Evolutionary conservation across 305 asterid genomes (phyloP).

Genomic region (Fraxinus baroniana): DNA sequence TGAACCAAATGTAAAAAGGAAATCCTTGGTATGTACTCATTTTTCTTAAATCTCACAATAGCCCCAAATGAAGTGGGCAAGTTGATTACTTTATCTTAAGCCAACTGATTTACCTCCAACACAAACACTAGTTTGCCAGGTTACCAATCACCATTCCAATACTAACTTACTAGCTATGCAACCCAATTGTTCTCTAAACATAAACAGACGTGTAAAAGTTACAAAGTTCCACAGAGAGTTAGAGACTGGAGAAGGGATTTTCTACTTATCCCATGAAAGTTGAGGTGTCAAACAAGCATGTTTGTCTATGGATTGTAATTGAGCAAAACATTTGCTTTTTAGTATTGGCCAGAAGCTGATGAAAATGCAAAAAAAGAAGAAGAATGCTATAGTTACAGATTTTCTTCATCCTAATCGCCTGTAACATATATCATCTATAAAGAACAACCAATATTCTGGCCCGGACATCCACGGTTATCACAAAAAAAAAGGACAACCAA

Average conservation of each 20-base stretch:
- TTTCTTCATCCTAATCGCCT: not conserved
- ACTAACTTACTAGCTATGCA: not conserved
- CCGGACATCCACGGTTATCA: too few species aligned
- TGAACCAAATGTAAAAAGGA: not conserved
- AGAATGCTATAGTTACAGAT: not conserved
- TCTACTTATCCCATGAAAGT: not conserved
- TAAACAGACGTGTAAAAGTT: not conserved
- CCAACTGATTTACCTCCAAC: not conserved
- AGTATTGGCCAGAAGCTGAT: not conserved
- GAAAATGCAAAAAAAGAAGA: not conserved
- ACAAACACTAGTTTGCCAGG: not conserved
- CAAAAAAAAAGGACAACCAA: not conserved
- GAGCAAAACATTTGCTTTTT: not conserved
- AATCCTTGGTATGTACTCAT: not conserved
- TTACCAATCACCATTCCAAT: not conserved
- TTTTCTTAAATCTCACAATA: not conserved
- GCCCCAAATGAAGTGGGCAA: not conserved
- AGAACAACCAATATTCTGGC: not conserved
- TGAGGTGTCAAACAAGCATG: not conserved
- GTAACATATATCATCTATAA: not conserved
- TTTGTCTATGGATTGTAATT: not conserved
- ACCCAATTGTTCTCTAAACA: not conserved
- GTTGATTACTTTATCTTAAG: not conserved
- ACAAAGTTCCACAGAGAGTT: not conserved
- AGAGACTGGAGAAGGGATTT: not conserved